phyloP scores from a whole-genome alignment of 1,284 basidiomycete species.

The Sanghuangporus baumii region DNA sequence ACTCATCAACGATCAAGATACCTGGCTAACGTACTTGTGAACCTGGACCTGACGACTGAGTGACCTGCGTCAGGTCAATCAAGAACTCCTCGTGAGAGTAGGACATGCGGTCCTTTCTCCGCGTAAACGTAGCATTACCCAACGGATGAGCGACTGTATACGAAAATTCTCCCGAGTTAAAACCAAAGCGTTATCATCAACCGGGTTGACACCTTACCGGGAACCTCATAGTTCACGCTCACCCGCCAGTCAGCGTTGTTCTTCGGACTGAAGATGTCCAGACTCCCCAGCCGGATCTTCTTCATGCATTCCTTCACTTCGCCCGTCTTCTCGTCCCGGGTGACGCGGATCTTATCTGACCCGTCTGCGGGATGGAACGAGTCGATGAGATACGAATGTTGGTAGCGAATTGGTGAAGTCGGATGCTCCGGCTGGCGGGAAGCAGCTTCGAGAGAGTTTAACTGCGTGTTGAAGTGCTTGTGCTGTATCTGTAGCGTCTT shows the following conservation, averaged over 20 bases:
- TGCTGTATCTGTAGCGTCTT: slow-evolving; percentile 66
- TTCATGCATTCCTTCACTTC: slow-evolving; percentile 61
- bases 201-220: slow-evolving; percentile 39
- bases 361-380: slow-evolving; percentile 64
- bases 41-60: slow-evolving; percentile 40
- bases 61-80: slow-evolving; percentile 93
- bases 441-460: slow-evolving; percentile 69
- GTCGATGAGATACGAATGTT: slow-evolving; percentile 78
- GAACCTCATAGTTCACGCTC: slow-evolving; percentile 84
- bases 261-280: slow-evolving; percentile 86
- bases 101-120: slow-evolving; percentile 87
- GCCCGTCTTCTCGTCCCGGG: slow-evolving; percentile 72
- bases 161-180: slow-evolving; percentile 20
- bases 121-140: slow-evolving; percentile 50
- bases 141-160: slow-evolving; percentile 51
- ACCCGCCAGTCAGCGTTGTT: slow-evolving; percentile 86
- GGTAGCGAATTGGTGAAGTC: slow-evolving; percentile 64
- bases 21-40: slow-evolving; percentile 37
- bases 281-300: slow-evolving; percentile 81
- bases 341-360: slow-evolving; percentile 76
- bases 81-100: slow-evolving; percentile 91
- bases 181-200: neutral
- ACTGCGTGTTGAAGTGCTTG: slow-evolving; percentile 75
- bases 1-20: too few species aligned
- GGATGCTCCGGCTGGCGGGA: slow-evolving; percentile 40